Conservation (phyloP, 2,329 filamentous ascomycete genomes). For the Rosellinia necatrix region DNA sequence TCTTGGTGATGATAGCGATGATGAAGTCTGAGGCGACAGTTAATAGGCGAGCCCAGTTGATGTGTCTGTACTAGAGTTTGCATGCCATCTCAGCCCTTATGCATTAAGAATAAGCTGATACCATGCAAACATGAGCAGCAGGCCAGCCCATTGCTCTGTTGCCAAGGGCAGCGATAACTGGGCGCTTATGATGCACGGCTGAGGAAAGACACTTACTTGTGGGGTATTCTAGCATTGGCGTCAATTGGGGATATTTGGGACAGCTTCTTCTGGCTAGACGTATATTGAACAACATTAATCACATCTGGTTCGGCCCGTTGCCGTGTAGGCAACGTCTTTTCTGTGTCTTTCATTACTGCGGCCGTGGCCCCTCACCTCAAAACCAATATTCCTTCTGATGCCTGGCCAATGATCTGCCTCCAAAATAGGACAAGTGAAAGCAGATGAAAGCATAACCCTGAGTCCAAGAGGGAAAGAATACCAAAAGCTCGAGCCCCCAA, state of each 20-base stretch:
- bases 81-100: background rate
- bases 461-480: too few species aligned
- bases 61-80: background rate
- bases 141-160: background rate
- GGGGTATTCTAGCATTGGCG: slow-evolving; percentile 21
- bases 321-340: too few species aligned
- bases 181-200: slow-evolving; percentile 4
- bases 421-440: too few species aligned
- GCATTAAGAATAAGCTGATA: background rate
- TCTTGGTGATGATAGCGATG: slow-evolving; percentile 89
- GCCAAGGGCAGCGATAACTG: background rate
- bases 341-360: too few species aligned
- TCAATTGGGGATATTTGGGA: slow-evolving; percentile 17
- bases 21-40: slow-evolving; percentile 65
- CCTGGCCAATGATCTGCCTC: too few species aligned
- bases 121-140: background rate
- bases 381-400: too few species aligned
- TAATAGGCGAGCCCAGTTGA: background rate
- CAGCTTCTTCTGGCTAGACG: slow-evolving; percentile 23
- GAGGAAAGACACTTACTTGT: slow-evolving; percentile 6
- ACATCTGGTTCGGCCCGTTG: background rate
- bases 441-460: too few species aligned
- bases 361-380: too few species aligned
- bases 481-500: too few species aligned
- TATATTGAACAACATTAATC: slow-evolving; percentile 21